Evolutionary conservation across 1,284 basidiomycete species (phyloP).

Genomic region (Moesziomyces sp.): DNA sequence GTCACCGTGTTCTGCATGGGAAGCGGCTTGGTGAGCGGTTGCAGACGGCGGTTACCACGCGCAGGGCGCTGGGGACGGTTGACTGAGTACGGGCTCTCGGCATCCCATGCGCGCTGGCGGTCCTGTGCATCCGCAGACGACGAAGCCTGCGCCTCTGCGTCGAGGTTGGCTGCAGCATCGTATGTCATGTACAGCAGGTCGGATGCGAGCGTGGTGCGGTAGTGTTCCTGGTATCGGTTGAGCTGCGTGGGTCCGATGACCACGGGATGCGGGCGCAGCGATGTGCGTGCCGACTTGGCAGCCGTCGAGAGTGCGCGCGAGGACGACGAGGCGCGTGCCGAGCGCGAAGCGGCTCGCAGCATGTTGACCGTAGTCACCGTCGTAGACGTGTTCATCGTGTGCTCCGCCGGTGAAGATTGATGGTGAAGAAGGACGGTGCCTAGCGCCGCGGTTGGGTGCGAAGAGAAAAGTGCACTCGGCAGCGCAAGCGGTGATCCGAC

Average conservation of each 20-base stretch:
- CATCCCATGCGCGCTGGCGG: slow-evolving; percentile 76
- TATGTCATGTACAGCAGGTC: slow-evolving; percentile 97
- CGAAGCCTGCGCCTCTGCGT: slow-evolving; percentile 10
- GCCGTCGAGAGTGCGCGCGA: slow-evolving; percentile 16
- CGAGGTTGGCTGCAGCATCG: slow-evolving; percentile 67
- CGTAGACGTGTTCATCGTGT: slow-evolving; percentile 28
- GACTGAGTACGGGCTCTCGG: slow-evolving; percentile 80
- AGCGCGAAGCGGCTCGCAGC: slow-evolving; percentile 23
- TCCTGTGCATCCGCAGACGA: slow-evolving; percentile 21
- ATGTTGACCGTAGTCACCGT: slow-evolving; percentile 36
- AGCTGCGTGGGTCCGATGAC: slow-evolving; percentile 74
- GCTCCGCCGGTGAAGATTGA: not conserved
- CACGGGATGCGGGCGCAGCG: slow-evolving; percentile 49
- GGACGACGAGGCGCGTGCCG: slow-evolving; percentile 3
- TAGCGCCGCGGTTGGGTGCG: too few species aligned
- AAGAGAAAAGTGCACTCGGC: too few species aligned
- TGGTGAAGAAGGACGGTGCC: not conserved
- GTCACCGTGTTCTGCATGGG: slow-evolving; percentile 32
- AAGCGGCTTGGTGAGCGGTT: slow-evolving; percentile 53
- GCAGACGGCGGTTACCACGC: slow-evolving; percentile 72
- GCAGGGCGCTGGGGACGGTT: slow-evolving; percentile 77
- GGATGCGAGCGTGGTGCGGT: slow-evolving; percentile 82
- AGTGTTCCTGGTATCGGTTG: slow-evolving; percentile 85
- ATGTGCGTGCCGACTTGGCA: slow-evolving; percentile 41
- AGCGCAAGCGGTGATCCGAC: too few species aligned